Base-by-base conservation (phyloP, 2,329 filamentous ascomycete species). In the Clarireedia sp. region DNA sequence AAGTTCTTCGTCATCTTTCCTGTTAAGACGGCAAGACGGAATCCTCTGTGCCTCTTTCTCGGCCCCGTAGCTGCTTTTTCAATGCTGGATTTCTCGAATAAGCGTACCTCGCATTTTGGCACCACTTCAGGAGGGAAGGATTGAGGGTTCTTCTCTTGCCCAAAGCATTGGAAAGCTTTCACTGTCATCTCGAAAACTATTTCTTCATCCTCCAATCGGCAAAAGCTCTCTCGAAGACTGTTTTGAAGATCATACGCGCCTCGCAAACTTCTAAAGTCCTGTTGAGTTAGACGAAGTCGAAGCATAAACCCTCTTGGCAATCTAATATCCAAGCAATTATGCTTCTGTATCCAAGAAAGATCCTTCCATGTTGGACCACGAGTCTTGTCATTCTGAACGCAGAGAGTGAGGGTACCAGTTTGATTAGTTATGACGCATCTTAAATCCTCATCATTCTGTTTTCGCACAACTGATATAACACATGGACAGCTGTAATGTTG, bases 161-260 rank as follows among this genome's bases (percentile, higher is more conserved):
- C 89, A 65, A 90, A 85, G 67, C 92, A 94, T 64, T 92, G 88
- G 61, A 95, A 89, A 24, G 85, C 80, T 45, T 82, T 81, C 8
- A 96, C 73, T 1, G 80, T 83, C 7, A 81, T 78, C 63, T 85
- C 82, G 67, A 89, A 90, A 2, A 87, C 76, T 55, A 86, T 71
- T 2, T 75, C 75, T 71, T 96, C 91, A 51, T 89, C 86, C 29
- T 77, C 75, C 41, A 82, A 79, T 6, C 84, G 82, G 37, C 82
- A 82, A 43, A 95, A 75, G 51, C 82, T 87, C 24, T 78, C 77
- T 65, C 90, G 86, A 2, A 92, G 82, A 64, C 87, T 89, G 61
- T 79, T 80, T 24, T 87, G 89, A 68, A 95, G 92, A 57, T 95
- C 89, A 61, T 90, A 89, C 70, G 95, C 89, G 63, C 83, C 87